Base-by-base conservation (phyloP, 352 stramenopile species). In the Blastocystis sp. region DNA sequence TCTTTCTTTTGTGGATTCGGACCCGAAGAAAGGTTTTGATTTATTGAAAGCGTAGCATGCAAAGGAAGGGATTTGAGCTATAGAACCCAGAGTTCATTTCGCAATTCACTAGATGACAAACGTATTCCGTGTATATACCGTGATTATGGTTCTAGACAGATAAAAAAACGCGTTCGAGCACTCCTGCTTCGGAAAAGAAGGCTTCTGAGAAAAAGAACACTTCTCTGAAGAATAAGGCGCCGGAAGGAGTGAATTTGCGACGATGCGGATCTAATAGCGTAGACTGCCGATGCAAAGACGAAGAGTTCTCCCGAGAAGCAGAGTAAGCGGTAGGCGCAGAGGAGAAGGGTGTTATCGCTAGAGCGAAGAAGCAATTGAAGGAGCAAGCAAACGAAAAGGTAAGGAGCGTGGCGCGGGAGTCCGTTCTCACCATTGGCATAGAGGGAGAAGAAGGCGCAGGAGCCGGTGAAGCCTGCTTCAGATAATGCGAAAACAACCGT, bases 401-500 rank as follows among this genome's bases (percentile, higher is more conserved):
- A 67, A 19, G 74, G 34, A 23, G 11, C 52, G 34, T 52, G n/a
- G 53, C n/a, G 19, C 45, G 21, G 53, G 56, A 48, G 48, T 62
- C 34, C 28, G 61, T 64, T 56, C 21, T 84, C n/a, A 84, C 21
- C n/a, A 34, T 67, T 56, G 56, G 52, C 28, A 7, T 84, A 84
- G 74, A 84, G 70, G 41, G 74, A 84, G 56, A 84, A 84, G 60
- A 84, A 84, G 34, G 74, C 21, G 19, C 9, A n/a, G 21, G 52
- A 48, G 9, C 4, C 56, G 34, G 66, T 69, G 52, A 62, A 84
- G 23, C 9, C 2, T 10, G 52, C 34, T 19, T 53, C 5, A 10
- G 53, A 56, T 28, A 52, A 11, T 2, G 60, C 19, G 38, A 28
- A 69, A 59, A 69, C 38, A 17, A 48, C 21, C 28, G 9, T 56